Evolutionary conservation across 202 grass and related monocot genomes (phyloP).

Genomic region (Brachypodium distachyon): DNA sequence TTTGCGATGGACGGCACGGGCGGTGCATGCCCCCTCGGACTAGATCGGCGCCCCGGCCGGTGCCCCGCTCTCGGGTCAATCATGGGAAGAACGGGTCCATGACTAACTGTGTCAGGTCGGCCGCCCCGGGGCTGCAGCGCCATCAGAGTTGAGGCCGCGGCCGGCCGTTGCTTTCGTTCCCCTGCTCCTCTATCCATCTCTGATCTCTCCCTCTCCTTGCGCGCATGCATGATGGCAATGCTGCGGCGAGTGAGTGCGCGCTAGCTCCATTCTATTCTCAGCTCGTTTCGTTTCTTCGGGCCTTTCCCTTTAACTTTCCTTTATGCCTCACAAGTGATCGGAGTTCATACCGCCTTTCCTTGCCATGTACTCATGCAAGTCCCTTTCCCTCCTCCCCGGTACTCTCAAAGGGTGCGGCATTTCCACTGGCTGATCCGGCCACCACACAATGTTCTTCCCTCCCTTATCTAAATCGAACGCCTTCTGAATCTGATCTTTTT

Average conservation of each 20-base stretch:
- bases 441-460: background rate
- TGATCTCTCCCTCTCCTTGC: background rate
- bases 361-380: constrained; percentile 19
- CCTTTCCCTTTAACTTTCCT: background rate
- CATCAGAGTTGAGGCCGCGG: too few relatives aligned
- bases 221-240: constrained; percentile 13
- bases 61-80: background rate
- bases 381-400: background rate
- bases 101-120: too few relatives aligned
- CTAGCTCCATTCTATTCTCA: background rate
- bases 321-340: background rate
- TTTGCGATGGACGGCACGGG: constrained; percentile 11
- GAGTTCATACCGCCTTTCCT: constrained; percentile 39
- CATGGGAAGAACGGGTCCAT: background rate
- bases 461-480: background rate
- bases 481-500: background rate
- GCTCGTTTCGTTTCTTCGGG: background rate
- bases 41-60: background rate
- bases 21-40: background rate
- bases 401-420: background rate
- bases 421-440: background rate
- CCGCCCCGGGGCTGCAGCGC: too few relatives aligned
- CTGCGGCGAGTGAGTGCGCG: background rate
- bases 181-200: background rate
- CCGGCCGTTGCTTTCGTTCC: constrained; percentile 17